Base-by-base conservation (phyloP, 257 asterid genomes). In the Apocynum venetum region DNA sequence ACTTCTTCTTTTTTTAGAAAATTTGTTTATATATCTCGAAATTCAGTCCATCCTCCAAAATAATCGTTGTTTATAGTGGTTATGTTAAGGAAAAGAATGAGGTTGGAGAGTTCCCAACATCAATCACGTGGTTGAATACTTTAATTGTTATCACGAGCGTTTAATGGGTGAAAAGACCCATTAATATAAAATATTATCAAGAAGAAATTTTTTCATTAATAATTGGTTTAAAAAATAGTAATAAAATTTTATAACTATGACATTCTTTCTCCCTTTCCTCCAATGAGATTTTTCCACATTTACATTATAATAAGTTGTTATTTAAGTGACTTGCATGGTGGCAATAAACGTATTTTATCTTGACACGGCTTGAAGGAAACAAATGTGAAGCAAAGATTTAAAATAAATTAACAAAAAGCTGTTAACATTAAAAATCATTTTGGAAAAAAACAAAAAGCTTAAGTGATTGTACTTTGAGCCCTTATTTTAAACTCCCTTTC, bases 101-200 rank as follows among this genome's bases (percentile, higher is more conserved):
- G 59, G 78, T 80, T 64, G 83, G 83, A 61, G 65, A 81, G 79
- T 67, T 81, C 43, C 83, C 81, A 81, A 83, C 83, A 52, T 64
- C 83, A 57, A 81, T 78, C 80, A 52, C 84, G 84, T 74, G 86
- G 80, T 79, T 63, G 77, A 76, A 80, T 80, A 8, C 6, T 3
- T 25, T 25, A 25, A 25, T 25, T 77, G 17, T 49, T 20, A 76
- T 73, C 83, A 73, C 77, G 51, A 10, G 70, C 10, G 52, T 67
- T 52, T 51, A 46, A 46, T 38, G 68, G 53, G 64, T 64, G 19
- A 11, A 56, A 72, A 52, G 81, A 72, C 81, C 84, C 78, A 77
- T 81, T 63, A 81, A 65, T 17, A 63, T 40, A 72, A 69, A 53
- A 10, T 12, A 51, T 49, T 13, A 52, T 14, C 67, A 25, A 25